Conservation (phyloP, 345 rosid genomes). For the Conringia planisiliqua region DNA sequence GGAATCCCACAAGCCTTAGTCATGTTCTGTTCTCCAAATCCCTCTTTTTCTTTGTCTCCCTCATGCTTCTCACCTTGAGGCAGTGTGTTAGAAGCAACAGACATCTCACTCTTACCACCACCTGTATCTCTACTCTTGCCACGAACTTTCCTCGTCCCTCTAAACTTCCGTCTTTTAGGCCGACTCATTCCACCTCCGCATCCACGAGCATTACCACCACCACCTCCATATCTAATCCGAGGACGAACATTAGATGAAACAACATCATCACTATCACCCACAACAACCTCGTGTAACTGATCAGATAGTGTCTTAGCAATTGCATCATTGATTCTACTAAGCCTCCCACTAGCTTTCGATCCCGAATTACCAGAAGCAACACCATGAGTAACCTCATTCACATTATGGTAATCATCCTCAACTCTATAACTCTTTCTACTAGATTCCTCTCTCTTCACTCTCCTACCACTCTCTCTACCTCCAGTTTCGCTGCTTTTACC, state of each 20-base stretch:
- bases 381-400: conserved; percentile 38
- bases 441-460: conserved; percentile 67
- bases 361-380: conserved; percentile 47
- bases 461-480: conserved; percentile 52
- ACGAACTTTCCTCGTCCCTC: conserved; percentile 55
- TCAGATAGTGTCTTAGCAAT: conserved; percentile 60
- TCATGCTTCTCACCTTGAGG: conserved; percentile 53
- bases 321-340: conserved; percentile 25
- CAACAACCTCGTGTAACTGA: conserved; percentile 52
- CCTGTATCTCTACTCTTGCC: conserved; percentile 49
- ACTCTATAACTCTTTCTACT: conserved; percentile 47
- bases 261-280: conserved; percentile 67
- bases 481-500: conserved; percentile 39
- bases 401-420: conserved; percentile 41
- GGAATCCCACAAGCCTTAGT: conserved; percentile 88
- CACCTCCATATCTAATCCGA: conserved; percentile 37
- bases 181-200: conserved; percentile 45
- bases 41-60: conserved; percentile 57
- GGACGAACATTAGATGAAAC: conserved; percentile 69
- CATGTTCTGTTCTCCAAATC: conserved; percentile 46
- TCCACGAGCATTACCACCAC: conserved; percentile 33
- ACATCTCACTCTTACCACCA: conserved; percentile 64
- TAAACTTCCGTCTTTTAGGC: conserved; percentile 71
- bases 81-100: conserved; percentile 85
- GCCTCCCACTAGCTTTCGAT: conserved; percentile 49